Base-by-base conservation (phyloP, 495 filamentous ascomycete species). In the Pyronema domesticum region DNA sequence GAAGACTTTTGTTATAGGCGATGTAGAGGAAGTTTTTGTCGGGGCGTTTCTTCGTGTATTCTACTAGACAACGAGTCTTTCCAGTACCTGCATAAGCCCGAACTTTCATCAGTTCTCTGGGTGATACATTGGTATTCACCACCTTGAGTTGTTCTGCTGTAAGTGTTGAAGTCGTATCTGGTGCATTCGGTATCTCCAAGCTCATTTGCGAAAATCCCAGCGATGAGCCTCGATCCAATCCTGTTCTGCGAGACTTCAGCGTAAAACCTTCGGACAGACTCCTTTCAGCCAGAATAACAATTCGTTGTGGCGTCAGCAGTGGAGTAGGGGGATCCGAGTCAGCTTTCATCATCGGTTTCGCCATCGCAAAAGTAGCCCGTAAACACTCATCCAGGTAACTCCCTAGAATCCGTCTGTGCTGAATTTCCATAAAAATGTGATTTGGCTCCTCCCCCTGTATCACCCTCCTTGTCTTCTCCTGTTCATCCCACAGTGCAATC, bases 81-180 rank as follows among this genome's bases (percentile, higher is more conserved):
- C 60, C 60, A 9, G 60, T 63, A 15, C 60, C 60, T 15, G 55
- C 60, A 37, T 55, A 63, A 6, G 60, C 60, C 23, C 55, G 46
- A 10, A 63, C 34, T 19, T 63, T 61, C 48, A 63, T 53, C 6
- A 63, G 42, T 6, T 58, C 59, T 0, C 56, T 55, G 8, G 23
- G 14, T 23, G 3, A 1, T n/a, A 63, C 15, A 52, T 61, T 48
- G 19, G 56, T 54, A 15, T 33, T 15, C 37, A 63, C 55, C 37
- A 63, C 52, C 42, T 35, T 40, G 45, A 45, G 34, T 46, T 63
- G 59, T 34, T 63, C 60, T 8, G 40, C 37, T 0, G 59, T 63
- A 8, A 42, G 11, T 15, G 17, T 48, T n/a, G 50, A 53, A 14
- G 5, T 18, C 14, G 47, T 19, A 39, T 11, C 37, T 40, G 3